Percentiles rank a stretch among this genome's conserved stretches.
These are phyloP conservation scores for Cucurbitaria berberidis DNA, from an alignment of 2,329 filamentous ascomycete species.

Conservation along the genomic window DNA sequence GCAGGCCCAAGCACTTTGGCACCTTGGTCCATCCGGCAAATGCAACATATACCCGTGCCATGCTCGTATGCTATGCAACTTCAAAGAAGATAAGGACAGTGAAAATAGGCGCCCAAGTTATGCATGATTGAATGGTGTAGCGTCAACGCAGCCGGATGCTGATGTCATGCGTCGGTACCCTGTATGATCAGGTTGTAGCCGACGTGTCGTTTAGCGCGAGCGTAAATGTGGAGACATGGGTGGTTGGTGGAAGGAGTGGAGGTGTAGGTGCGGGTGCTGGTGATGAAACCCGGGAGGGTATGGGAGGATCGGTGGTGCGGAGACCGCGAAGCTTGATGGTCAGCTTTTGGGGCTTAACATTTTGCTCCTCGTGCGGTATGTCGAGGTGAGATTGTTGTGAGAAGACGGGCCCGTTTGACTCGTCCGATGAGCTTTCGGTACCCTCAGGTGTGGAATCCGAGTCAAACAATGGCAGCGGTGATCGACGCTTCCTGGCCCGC, in stretches of 20 bases:
- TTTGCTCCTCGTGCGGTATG: slow-evolving; percentile 22
- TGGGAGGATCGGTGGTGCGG: slow-evolving; percentile 30
- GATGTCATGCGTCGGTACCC: slow-evolving; percentile 6
- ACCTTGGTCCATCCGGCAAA: slow-evolving; percentile 36
- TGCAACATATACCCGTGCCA: slow-evolving; percentile 31
- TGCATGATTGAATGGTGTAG: slow-evolving; percentile 32
- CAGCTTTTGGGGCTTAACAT: slow-evolving; percentile 34
- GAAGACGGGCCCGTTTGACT: slow-evolving; percentile 37
- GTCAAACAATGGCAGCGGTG: slow-evolving; percentile 53
- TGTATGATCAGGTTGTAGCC: slow-evolving; percentile 12
- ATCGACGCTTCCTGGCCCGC: slow-evolving; percentile 61
- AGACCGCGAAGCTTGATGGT: slow-evolving; percentile 43
- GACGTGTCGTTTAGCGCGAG: slow-evolving; percentile 10
- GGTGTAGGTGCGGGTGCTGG: slow-evolving; percentile 18
- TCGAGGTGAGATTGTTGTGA: slow-evolving; percentile 35
- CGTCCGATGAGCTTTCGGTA: slow-evolving; percentile 45
- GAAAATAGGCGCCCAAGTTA: slow-evolving; percentile 35
- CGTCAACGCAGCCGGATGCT: slow-evolving; percentile 28
- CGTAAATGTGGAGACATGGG: slow-evolving; percentile 2
- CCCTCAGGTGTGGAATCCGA: slow-evolving; percentile 48
- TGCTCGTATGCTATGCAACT: slow-evolving; percentile 43
- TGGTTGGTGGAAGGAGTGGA: not conserved
- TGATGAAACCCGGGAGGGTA: slow-evolving; percentile 26
- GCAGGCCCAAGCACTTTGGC: slow-evolving; percentile 49
- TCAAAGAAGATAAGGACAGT: slow-evolving; percentile 15